Percentiles rank a stretch among this genome's conserved stretches.
Conservation (phyloP, 228 moss, liverwort and hornwort genomes). For the Sphagnum fallax region DNA sequence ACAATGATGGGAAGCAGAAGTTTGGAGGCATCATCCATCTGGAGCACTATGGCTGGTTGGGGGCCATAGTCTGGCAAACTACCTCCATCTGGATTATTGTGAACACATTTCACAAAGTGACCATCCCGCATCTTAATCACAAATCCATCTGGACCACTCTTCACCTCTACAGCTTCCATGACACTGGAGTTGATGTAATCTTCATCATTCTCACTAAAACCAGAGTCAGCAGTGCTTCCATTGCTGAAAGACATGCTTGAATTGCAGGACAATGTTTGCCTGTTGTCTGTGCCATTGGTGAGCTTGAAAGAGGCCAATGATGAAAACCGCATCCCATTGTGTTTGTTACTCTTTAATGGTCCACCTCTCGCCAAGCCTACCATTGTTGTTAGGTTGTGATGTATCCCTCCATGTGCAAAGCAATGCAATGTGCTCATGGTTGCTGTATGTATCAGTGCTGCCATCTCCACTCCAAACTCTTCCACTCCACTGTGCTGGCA, state of each 20-base stretch:
- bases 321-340: slow-evolving; percentile 5
- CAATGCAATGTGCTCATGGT: slow-evolving; percentile 34
- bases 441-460: slow-evolving; percentile 34
- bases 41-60: slow-evolving; percentile 87
- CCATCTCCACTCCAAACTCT: slow-evolving; percentile 14
- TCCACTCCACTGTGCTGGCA: no score
- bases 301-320: slow-evolving; percentile 9
- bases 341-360: slow-evolving; percentile 17
- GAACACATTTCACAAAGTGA: slow-evolving; percentile 67
- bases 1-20: slow-evolving; percentile 81
- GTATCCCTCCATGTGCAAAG: slow-evolving; percentile 9
- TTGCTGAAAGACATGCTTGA: slow-evolving; percentile 95
- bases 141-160: slow-evolving; percentile 85
- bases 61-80: slow-evolving; percentile 87
- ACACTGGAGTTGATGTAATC: slow-evolving; percentile 90
- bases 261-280: slow-evolving; percentile 30
- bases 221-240: slow-evolving; percentile 55
- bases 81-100: slow-evolving; percentile 80
- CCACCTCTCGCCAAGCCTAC: slow-evolving; percentile 13
- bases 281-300: slow-evolving; percentile 9
- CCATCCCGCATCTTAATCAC: slow-evolving; percentile 95
- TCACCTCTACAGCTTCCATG: slow-evolving; percentile 86
- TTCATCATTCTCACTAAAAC: slow-evolving; percentile 77
- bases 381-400: slow-evolving; percentile 15
- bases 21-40: slow-evolving; percentile 82